These are phyloP conservation scores for Acanthamoeba culbertsoni DNA, from an alignment of 208 protist genomes.

Conservation along the genomic window DNA sequence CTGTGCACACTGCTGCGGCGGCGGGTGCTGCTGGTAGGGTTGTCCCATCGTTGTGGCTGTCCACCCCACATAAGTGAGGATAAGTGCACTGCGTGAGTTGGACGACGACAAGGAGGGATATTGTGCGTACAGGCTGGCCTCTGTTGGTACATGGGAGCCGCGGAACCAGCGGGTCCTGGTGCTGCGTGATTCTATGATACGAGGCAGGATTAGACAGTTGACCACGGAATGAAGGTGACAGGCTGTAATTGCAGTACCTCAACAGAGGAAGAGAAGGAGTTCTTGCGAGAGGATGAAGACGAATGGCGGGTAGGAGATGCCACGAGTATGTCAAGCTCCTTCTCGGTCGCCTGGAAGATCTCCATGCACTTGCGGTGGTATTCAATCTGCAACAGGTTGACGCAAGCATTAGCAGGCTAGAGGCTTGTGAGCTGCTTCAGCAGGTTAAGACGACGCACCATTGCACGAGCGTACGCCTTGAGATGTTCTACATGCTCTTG, in stretches of 20 bases:
- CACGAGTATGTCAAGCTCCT: not conserved
- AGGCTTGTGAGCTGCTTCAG: too few species aligned
- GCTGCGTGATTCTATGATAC: too few species aligned
- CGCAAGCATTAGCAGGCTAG: not conserved
- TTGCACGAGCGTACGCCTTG: not conserved
- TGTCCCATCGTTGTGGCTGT: not conserved
- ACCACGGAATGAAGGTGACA: not conserved
- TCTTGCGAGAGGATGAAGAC: not conserved
- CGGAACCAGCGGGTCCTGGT: too few species aligned
- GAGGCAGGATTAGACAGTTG: not conserved
- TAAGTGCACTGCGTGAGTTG: not conserved
- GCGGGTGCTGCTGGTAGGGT: not conserved
- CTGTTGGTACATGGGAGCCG: not conserved
- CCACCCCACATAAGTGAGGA: not conserved
- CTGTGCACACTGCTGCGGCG: not conserved
- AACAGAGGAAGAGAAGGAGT: not conserved
- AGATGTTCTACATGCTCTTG: not conserved
- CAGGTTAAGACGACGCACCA: not conserved
- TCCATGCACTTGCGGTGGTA: not conserved
- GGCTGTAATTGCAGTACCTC: too few species aligned
- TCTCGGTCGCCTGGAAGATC: not conserved
- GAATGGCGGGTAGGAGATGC: not conserved
- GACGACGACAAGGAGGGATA: too few species aligned
- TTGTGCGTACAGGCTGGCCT: not conserved
- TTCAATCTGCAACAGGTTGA: not conserved